Evolutionary conservation across 192 early-diverging fungal species (phyloP).

Genomic region (Backusella tuberculispora): DNA sequence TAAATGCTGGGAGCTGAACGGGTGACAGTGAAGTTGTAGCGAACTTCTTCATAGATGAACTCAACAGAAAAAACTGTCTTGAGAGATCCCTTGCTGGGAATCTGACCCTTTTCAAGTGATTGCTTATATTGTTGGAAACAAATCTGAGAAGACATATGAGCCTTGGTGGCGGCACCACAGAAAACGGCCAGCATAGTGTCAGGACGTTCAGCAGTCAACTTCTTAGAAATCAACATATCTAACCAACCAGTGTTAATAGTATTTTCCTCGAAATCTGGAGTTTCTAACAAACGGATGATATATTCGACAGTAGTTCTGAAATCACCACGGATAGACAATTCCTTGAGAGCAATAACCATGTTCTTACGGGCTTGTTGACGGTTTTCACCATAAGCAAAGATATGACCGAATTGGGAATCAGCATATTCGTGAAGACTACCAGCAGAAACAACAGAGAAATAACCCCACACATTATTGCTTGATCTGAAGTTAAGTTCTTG

Average conservation of each 20-base stretch:
- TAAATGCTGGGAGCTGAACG: slow-evolving; percentile 82
- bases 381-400: slow-evolving; percentile 96
- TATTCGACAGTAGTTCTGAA: slow-evolving; percentile 99
- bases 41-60: slow-evolving; percentile 93
- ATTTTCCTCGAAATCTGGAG: slow-evolving; percentile 87
- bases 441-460: slow-evolving; percentile 93
- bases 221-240: slow-evolving; percentile 88
- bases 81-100: slow-evolving; percentile 76
- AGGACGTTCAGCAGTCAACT: slow-evolving; percentile 89
- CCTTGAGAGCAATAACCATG: slow-evolving; percentile 97
- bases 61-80: slow-evolving; percentile 78
- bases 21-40: slow-evolving; percentile 85
- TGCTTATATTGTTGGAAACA: slow-evolving; percentile 76
- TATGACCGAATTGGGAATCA: slow-evolving; percentile 99
- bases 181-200: slow-evolving; percentile 89
- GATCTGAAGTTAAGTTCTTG: slow-evolving; percentile 96
- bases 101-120: slow-evolving; percentile 92
- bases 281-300: slow-evolving; percentile 91
- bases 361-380: slow-evolving; percentile 93
- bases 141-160: slow-evolving; percentile 66
- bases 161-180: slow-evolving; percentile 91
- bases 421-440: slow-evolving; percentile 99
- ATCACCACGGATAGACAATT: slow-evolving; percentile 97
- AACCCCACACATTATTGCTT: slow-evolving; percentile 98
- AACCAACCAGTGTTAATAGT: slow-evolving; percentile 95